Evolutionary conservation across 2,329 filamentous ascomycete species (phyloP), one percentile per base, ranked within the genome.

Genomic region (Arthroderma uncinatum): DNA sequence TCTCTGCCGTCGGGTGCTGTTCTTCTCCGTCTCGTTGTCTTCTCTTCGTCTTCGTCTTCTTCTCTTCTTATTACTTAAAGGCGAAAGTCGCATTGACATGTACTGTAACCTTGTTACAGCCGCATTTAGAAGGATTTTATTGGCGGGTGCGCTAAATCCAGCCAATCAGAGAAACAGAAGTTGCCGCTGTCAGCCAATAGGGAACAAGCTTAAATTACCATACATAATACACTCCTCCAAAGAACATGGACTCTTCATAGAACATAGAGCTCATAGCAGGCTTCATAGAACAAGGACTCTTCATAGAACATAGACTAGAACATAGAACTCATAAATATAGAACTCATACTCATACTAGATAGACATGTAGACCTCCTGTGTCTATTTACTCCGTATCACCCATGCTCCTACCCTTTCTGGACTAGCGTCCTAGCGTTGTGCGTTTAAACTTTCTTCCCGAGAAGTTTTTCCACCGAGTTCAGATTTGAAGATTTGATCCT

Each of bases 361-460:
- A n/a, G n/a, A n/a, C n/a, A n/a, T n/a, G n/a, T n/a, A n/a, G n/a
- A n/a, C n/a, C n/a, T n/a, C n/a, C n/a, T n/a, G n/a, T 23, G 40
- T 7, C 25, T 21, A 44, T 25, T 12, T 12, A 21, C 34, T 4
- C 19, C 40, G 25, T 2, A 47, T 12, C 23, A 33, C 33, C 47
- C 47, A 50, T 33, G 47, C 25, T 8, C n/a, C 16, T n/a, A 6
- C 47, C 47, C 5, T 19, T 50, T 33, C 14, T 9, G 47, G 47
- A 50, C 47, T 50, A 50, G 47, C 47, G 47, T 9, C 4, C 12
- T 7, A 14, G 3, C 34, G 25, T 33, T 34, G 25, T 50, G 47
- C 47, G 25, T 50, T 33, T 30, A 50, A 50, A 30, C 47, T 50
- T 50, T 33, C 28, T 50, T 50, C 47, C 47, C 47, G 47, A 25